Evolutionary conservation across 1,284 basidiomycete genomes (phyloP).

Genomic region (Kalmanozyma brasiliensis): DNA sequence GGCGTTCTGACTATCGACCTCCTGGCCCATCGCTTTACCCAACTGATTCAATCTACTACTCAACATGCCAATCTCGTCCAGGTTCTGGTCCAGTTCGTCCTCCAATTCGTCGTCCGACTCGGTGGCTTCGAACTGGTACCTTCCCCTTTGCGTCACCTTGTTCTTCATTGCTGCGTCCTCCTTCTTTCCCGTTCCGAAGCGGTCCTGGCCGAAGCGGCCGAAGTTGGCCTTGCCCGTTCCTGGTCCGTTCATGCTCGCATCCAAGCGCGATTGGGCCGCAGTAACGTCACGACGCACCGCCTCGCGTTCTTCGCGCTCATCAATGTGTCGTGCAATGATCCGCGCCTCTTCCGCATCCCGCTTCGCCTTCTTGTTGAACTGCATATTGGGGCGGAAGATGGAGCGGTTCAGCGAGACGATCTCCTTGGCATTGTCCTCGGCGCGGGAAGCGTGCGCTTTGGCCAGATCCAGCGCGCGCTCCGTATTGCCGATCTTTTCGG

Average conservation of each 20-base stretch:
- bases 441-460: conserved; percentile 86
- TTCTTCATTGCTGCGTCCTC: conserved; percentile 36
- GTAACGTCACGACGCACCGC: conserved; percentile 74
- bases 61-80: conserved; percentile 86
- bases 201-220: conserved; percentile 56
- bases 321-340: conserved; percentile 85
- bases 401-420: conserved; percentile 92
- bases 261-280: conserved; percentile 86
- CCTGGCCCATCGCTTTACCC: conserved; percentile 80
- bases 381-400: conserved; percentile 78
- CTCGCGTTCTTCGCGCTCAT: conserved; percentile 82
- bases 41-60: conserved; percentile 85
- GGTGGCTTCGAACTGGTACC: conserved; percentile 94
- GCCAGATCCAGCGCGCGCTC: conserved; percentile 94
- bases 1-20: conserved; percentile 63
- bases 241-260: conserved; percentile 73
- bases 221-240: conserved; percentile 51
- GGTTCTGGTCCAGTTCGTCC: conserved; percentile 84
- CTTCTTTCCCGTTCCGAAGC: conserved; percentile 48
- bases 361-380: conserved; percentile 76
- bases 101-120: conserved; percentile 91
- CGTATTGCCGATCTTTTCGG: conserved; percentile 81
- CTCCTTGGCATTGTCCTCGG: conserved; percentile 92
- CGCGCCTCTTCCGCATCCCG: conserved; percentile 90
- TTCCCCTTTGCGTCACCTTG: conserved; percentile 75